These are phyloP conservation scores for Penicillium sp. DNA, from an alignment of 2,329 filamentous ascomycete species.

Conservation along the genomic window DNA sequence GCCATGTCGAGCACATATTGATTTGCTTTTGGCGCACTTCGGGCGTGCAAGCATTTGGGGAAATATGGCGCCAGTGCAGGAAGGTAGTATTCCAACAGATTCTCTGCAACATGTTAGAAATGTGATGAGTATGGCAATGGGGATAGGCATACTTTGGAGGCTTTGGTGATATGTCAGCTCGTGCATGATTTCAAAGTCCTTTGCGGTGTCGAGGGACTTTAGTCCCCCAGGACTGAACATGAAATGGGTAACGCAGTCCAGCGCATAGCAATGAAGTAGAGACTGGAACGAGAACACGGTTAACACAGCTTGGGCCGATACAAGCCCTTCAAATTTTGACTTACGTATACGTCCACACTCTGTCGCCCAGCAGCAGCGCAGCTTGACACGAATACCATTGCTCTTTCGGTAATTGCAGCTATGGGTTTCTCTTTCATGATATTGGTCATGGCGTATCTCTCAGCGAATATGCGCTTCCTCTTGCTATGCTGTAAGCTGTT, in stretches of 20 bases:
- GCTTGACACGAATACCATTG: slow-evolving; percentile 56
- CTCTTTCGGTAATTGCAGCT: slow-evolving; percentile 59
- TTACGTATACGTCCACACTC: slow-evolving; percentile 63
- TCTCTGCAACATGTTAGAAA: slow-evolving; percentile 47
- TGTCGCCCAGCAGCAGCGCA: slow-evolving; percentile 48
- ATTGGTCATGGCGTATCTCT: slow-evolving; percentile 70
- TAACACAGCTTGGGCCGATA: background rate
- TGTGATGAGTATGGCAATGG: too few species aligned
- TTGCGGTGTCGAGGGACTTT: slow-evolving; percentile 56
- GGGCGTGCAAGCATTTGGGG: slow-evolving; percentile 54
- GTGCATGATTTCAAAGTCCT: slow-evolving; percentile 67
- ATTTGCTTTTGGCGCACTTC: slow-evolving; percentile 61
- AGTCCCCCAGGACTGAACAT: slow-evolving; percentile 69
- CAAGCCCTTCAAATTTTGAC: slow-evolving; percentile 19
- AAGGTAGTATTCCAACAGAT: slow-evolving; percentile 60
- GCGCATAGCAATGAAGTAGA: slow-evolving; percentile 65
- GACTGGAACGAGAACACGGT: slow-evolving; percentile 16
- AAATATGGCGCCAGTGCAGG: slow-evolving; percentile 53
- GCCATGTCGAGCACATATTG: slow-evolving; percentile 59
- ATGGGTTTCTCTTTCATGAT: slow-evolving; percentile 59
- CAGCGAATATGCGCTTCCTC: slow-evolving; percentile 64
- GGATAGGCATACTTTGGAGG: slow-evolving; percentile 57
- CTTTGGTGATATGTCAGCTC: slow-evolving; percentile 69
- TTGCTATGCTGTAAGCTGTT: slow-evolving; percentile 56
- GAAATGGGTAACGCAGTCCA: slow-evolving; percentile 69